These are phyloP conservation scores for Tylopilus plumbeoviolaceoides DNA, from an alignment of 768 basidiomycete species.

Conservation along the genomic window DNA sequence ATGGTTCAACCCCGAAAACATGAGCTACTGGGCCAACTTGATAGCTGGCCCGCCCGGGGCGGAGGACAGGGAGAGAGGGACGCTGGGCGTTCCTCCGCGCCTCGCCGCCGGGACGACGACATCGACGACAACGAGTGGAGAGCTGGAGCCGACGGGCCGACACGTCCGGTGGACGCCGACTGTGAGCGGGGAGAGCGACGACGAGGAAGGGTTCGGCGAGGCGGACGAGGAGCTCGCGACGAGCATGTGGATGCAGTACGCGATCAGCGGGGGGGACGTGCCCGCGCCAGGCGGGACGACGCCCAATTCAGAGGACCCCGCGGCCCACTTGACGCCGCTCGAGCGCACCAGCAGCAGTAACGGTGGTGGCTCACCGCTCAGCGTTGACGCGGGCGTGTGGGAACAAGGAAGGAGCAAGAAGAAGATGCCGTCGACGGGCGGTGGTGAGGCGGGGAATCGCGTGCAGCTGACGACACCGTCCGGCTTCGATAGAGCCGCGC, in stretches of 20 bases:
- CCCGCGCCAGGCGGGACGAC: constrained; percentile 7
- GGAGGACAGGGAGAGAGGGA: neutral
- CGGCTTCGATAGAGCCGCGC: constrained; percentile 26
- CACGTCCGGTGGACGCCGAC: constrained; percentile 28
- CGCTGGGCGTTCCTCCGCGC: neutral
- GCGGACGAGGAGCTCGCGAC: constrained; percentile 15
- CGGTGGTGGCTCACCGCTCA: no score
- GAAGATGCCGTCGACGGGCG: constrained; percentile 8
- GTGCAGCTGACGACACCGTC: constrained; percentile 19
- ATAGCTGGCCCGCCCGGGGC: constrained; percentile 16
- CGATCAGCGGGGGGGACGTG: constrained; percentile 24
- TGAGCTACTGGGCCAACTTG: constrained; percentile 29
- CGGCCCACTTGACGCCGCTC: neutral
- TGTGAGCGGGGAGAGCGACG: constrained; percentile 17
- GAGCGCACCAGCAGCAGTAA: constrained; percentile 1
- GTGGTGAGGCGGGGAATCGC: constrained; percentile 20
- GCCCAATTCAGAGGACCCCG: neutral
- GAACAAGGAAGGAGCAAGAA: constrained; percentile 27
- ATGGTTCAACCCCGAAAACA: constrained; percentile 24
- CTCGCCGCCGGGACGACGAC: neutral
- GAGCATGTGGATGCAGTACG: constrained; percentile 30
- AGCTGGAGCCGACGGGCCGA: constrained; percentile 5
- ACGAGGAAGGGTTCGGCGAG: constrained; percentile 19
- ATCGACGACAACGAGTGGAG: neutral
- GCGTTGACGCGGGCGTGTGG: constrained; percentile 13